Percentiles rank a stretch among this genome's conserved stretches.
Evolutionary conservation across 2,329 filamentous ascomycete species (phyloP).

Genomic region (Pseudonectria buxi): DNA sequence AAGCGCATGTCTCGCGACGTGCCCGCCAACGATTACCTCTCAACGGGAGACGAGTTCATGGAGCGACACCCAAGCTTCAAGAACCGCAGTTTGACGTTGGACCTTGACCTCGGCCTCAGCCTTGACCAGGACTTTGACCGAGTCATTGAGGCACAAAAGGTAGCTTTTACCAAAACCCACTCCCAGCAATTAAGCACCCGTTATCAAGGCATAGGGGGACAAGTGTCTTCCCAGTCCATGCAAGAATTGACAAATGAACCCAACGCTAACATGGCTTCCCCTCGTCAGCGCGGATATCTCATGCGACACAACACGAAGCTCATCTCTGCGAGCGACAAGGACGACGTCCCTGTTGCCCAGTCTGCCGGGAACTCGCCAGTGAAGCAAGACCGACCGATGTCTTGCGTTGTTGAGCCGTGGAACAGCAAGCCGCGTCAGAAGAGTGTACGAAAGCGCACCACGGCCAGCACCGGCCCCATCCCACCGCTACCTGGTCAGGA

Average conservation of each 20-base stretch:
- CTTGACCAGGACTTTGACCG: constrained; percentile 90
- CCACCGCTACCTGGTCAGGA: constrained; percentile 84
- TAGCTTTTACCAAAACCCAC: constrained; percentile 35
- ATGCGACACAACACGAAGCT: constrained; percentile 99
- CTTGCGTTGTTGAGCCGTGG: constrained; percentile 97
- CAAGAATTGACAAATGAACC: constrained; percentile 10
- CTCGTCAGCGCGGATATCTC: constrained; percentile 87
- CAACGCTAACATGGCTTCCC: constrained; percentile 57
- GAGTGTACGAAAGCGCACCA: constrained; percentile 49
- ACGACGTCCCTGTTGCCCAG: constrained; percentile 50
- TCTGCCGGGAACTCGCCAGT: constrained; percentile 63
- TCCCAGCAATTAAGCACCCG: constrained; percentile 15
- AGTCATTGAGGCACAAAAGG: constrained; percentile 96
- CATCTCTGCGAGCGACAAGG: constrained; percentile 81
- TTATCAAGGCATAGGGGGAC: constrained; percentile 30
- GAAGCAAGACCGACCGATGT: constrained; percentile 76
- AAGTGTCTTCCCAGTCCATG: constrained; percentile 34
- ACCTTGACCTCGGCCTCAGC: constrained; percentile 77
- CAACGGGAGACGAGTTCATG: constrained; percentile 36
- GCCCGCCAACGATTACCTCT: constrained; percentile 29
- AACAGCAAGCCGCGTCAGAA: constrained; percentile 69
- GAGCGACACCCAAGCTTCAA: constrained; percentile 68
- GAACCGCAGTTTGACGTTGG: constrained; percentile 74
- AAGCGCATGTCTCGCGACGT: constrained; percentile 46
- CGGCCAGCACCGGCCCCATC: constrained; percentile 49